Percentiles rank a stretch among this genome's conserved stretches.
phyloP scores from a whole-genome alignment of 169 alveolate genomes.

The Perkinsus chesapeaki region DNA sequence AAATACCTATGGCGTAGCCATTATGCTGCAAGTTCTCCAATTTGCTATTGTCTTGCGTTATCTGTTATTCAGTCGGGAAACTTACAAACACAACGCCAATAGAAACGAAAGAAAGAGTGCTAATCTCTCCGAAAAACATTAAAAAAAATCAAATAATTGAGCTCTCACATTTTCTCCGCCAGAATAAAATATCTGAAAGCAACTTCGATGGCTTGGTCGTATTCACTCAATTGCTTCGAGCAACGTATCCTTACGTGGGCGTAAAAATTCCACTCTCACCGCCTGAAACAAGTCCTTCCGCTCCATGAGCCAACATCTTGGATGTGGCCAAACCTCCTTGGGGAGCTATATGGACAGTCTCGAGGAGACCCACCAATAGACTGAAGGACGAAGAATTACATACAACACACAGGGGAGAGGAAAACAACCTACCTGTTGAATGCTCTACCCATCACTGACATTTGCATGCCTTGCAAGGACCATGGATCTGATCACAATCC shows the following conservation, averaged over 20 bases:
- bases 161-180: not conserved
- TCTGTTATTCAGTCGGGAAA: too few relatives aligned
- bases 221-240: not conserved
- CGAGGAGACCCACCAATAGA: not conserved
- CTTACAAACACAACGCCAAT: too few relatives aligned
- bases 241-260: slow-evolving; percentile 9
- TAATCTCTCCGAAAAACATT: too few relatives aligned
- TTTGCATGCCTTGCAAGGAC: not conserved
- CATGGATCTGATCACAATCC: not conserved
- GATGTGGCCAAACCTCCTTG: not conserved
- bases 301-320: not conserved
- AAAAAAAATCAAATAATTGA: not conserved
- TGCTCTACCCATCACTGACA: not conserved
- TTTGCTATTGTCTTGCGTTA: not conserved
- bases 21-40: not conserved
- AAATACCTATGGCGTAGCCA: not conserved
- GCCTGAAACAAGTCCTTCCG: not conserved
- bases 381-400: not conserved
- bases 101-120: too few relatives aligned
- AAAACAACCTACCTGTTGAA: not conserved
- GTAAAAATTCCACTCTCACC: not conserved
- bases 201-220: not conserved
- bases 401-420: not conserved
- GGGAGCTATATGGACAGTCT: not conserved
- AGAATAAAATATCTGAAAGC: not conserved